Conservation (phyloP, 2,329 filamentous ascomycete species). For the Penicillium thymicola region DNA sequence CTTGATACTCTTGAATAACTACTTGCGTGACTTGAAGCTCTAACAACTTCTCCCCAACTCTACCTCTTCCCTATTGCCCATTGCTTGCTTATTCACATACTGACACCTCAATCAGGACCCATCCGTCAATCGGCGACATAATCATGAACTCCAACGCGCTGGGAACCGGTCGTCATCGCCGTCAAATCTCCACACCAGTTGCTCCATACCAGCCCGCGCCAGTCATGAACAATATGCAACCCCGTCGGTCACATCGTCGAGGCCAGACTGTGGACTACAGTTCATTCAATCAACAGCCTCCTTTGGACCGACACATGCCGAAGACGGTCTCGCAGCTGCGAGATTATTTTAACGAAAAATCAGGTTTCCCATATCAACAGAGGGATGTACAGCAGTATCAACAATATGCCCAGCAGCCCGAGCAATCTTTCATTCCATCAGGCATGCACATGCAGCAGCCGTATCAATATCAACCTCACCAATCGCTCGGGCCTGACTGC, state of each 20-base stretch:
- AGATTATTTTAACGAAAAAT: conserved; percentile 29
- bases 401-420: conserved; percentile 46
- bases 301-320: conserved; percentile 19
- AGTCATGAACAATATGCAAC: conserved; percentile 57
- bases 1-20: background rate
- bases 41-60: no score
- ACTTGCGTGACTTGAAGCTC: conserved; percentile 10
- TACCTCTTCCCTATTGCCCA: conserved; percentile 16
- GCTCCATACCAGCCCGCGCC: conserved; percentile 65
- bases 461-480: conserved; percentile 32
- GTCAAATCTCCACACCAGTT: conserved; percentile 82
- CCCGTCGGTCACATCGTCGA: conserved; percentile 61
- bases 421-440: conserved; percentile 28
- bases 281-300: conserved; percentile 52
- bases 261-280: conserved; percentile 80
- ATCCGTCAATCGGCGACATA: conserved; percentile 29
- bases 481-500: conserved; percentile 26
- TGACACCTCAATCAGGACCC: conserved; percentile 60
- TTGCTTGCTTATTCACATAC: conserved; percentile 44
- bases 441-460: conserved; percentile 7
- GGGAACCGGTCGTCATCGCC: conserved; percentile 70
- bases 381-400: conserved; percentile 15
- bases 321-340: conserved; percentile 26
- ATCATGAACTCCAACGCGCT: conserved; percentile 27
- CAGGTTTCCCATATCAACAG: conserved; percentile 19